A percentile compares a stretch with the other conserved stretches of the same genome.
phyloP scores from a whole-genome alignment of 177 flowering plant species.

The Vitis hybrid region DNA sequence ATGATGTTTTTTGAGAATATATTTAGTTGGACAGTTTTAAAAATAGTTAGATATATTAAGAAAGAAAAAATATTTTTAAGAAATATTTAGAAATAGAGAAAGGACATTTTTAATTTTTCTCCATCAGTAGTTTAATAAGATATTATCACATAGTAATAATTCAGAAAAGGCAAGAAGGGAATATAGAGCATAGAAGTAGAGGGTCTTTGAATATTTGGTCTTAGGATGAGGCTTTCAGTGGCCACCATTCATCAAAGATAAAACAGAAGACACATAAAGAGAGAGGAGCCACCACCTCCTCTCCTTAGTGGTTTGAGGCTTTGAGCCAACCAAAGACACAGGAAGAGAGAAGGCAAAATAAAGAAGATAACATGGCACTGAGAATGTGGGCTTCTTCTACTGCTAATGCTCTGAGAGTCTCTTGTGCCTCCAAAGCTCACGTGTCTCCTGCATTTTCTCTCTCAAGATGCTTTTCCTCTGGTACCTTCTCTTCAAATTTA shows the following conservation, averaged over 20 bases:
- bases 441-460: conserved; percentile 53
- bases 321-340: conserved; percentile 7
- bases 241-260: conserved; percentile 66
- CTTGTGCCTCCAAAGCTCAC: conserved; percentile 41
- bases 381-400: conserved; percentile 99
- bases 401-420: conserved; percentile 78
- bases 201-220: background rate
- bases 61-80: no score
- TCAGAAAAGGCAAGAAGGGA: background rate
- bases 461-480: conserved; percentile 89
- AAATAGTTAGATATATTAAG: no score
- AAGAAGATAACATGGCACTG: conserved; percentile 57
- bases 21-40: no score
- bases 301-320: background rate
- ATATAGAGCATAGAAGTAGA: background rate
- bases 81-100: no score
- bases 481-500: conserved; percentile 28
- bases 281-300: background rate
- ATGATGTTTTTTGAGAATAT: no score
- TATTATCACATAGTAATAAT: no score
- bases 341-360: background rate
- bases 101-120: no score
- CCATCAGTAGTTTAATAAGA: no score
- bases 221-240: conserved; percentile 64
- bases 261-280: conserved; percentile 19